These are phyloP conservation scores for Lachnellula cervina DNA, from an alignment of 2,329 filamentous ascomycete genomes.

Conservation along the genomic window DNA sequence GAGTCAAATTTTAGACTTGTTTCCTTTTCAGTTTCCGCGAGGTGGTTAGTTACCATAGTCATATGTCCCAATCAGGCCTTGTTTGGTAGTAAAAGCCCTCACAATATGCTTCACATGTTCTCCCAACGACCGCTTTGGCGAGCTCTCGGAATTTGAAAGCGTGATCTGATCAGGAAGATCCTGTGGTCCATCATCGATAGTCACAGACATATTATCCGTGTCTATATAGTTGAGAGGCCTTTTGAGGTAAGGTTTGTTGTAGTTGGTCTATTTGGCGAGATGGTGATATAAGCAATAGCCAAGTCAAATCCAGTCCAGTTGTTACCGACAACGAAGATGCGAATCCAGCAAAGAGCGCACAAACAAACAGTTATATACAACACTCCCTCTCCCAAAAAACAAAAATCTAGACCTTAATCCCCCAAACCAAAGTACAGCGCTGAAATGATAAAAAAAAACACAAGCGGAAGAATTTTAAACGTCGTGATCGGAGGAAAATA, in stretches of 20 bases:
- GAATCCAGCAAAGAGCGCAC: too few species aligned
- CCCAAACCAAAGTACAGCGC: too few species aligned
- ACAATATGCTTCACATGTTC: constrained; percentile 37
- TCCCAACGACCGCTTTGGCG: constrained; percentile 36
- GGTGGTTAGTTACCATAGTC: constrained; percentile 58
- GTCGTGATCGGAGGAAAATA: too few species aligned
- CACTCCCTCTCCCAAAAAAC: too few species aligned
- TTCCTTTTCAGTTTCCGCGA: constrained; percentile 32
- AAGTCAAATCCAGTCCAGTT: background rate
- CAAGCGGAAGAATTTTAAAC: too few species aligned
- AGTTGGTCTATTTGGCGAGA: background rate
- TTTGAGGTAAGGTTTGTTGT: constrained; percentile 4
- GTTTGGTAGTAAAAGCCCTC: constrained; percentile 46
- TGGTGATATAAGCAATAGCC: background rate
- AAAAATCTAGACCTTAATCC: too few species aligned
- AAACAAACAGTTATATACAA: too few species aligned
- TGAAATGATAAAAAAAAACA: too few species aligned
- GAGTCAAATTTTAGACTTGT: constrained; percentile 8
- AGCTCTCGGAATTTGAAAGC: constrained; percentile 30
- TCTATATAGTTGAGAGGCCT: background rate
- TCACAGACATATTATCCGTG: constrained; percentile 20
- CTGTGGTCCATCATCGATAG: constrained; percentile 24
- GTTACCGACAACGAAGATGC: too few species aligned
- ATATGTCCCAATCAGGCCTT: constrained; percentile 77
- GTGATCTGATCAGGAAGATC: constrained; percentile 41